Evolutionary conservation across 2,329 filamentous ascomycete genomes (phyloP).

Genomic region (Diaporthe vaccinii): DNA sequence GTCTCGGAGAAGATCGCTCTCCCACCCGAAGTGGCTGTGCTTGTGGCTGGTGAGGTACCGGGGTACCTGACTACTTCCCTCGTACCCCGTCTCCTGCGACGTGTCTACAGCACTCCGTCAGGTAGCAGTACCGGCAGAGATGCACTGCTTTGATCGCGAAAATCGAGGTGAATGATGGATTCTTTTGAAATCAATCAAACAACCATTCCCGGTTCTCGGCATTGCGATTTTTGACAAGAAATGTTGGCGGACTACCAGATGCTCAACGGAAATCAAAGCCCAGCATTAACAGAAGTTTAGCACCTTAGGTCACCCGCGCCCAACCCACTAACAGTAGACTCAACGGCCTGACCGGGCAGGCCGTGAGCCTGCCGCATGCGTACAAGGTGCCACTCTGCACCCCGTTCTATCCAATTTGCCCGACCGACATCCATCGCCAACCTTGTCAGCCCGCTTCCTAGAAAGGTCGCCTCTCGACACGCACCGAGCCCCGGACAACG

Average conservation of each 20-base stretch:
- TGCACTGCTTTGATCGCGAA: background rate
- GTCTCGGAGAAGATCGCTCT: constrained; percentile 29
- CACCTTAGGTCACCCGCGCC: background rate
- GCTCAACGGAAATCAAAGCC: background rate
- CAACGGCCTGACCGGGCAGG: background rate
- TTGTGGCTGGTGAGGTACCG: constrained; percentile 33
- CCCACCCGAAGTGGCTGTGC: background rate
- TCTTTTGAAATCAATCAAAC: background rate
- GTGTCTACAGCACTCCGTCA: background rate
- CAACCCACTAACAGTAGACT: constrained; percentile 7
- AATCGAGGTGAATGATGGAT: background rate
- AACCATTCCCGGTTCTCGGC: background rate
- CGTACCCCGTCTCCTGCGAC: background rate
- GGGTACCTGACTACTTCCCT: background rate
- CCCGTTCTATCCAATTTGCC: constrained; percentile 4
- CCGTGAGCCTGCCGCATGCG: constrained; percentile 16
- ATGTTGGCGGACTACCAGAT: background rate
- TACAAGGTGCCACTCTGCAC: background rate
- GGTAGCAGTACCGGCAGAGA: background rate
- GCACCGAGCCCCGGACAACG: constrained; percentile 16
- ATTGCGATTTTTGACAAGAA: background rate
- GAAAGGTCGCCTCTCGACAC: constrained; percentile 21
- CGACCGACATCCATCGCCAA: constrained; percentile 8
- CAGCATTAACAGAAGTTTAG: background rate
- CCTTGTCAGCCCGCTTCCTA: constrained; percentile 5